Evolutionary conservation across 1,284 basidiomycete genomes (phyloP).

Genomic region (Apiotrichum domesticum): DNA sequence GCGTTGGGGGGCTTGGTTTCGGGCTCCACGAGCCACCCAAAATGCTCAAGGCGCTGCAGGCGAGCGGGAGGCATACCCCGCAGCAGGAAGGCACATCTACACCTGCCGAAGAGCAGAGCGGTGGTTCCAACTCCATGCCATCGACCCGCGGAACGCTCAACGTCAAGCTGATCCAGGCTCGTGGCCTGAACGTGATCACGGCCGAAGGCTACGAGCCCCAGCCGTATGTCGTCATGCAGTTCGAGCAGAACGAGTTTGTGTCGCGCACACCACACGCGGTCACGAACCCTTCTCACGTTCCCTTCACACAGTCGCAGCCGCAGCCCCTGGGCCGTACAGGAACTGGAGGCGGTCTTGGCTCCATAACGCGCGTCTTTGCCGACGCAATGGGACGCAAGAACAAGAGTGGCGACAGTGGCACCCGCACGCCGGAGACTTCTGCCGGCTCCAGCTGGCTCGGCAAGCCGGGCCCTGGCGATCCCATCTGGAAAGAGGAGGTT

Average conservation of each 20-base stretch:
- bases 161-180: conserved; percentile 89
- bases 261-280: conserved; percentile 65
- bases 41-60: conserved; percentile 41
- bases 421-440: conserved; percentile 38
- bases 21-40: conserved; percentile 46
- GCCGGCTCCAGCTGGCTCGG: conserved; percentile 28
- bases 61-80: conserved; percentile 32
- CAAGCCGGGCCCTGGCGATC: conserved; percentile 58
- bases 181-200: conserved; percentile 70
- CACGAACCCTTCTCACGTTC: conserved; percentile 32
- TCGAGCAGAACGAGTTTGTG: conserved; percentile 99
- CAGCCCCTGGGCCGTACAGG: conserved; percentile 33
- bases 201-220: conserved; percentile 53
- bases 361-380: conserved; percentile 54
- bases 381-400: conserved; percentile 48
- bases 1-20: conserved; percentile 36
- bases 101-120: neutral
- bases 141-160: conserved; percentile 65
- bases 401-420: conserved; percentile 39
- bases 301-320: conserved; percentile 38
- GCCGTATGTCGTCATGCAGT: conserved; percentile 95
- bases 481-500: conserved; percentile 98
- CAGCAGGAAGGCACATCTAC: conserved; percentile 14
- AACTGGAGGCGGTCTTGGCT: conserved; percentile 52
- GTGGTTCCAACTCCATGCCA: conserved; percentile 8